Evolutionary conservation across 2,329 filamentous ascomycete species (phyloP).

Genomic region (Ciborinia camelliae): DNA sequence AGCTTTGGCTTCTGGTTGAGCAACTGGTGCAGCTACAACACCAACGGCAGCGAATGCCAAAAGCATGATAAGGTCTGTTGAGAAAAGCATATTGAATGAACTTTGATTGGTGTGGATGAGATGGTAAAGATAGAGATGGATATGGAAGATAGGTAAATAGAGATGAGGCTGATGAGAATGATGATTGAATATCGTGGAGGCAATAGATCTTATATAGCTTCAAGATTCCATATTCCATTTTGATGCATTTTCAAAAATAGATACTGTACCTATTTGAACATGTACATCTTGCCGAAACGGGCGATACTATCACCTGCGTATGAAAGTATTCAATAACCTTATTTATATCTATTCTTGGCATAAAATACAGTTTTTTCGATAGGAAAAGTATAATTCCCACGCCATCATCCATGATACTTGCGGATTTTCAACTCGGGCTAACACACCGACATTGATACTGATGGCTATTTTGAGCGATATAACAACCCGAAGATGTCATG

Average conservation of each 20-base stretch:
- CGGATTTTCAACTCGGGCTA: neutral
- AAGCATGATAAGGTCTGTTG: slow-evolving; percentile 15
- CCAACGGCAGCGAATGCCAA: slow-evolving; percentile 15
- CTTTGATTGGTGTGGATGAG: neutral
- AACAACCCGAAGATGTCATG: slow-evolving; percentile 2
- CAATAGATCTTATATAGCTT: slow-evolving; percentile 10
- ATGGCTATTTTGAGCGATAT: neutral
- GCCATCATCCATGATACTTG: slow-evolving; percentile 3
- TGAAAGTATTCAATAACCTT: neutral
- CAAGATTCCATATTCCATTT: neutral
- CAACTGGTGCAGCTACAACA: slow-evolving; percentile 9
- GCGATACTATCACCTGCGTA: neutral
- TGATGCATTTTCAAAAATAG: neutral
- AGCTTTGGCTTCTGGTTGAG: slow-evolving; percentile 12
- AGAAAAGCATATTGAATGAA: slow-evolving; percentile 19
- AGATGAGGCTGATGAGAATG: slow-evolving; percentile 1
- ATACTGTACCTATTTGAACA: neutral
- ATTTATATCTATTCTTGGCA: slow-evolving; percentile 5
- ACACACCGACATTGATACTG: neutral
- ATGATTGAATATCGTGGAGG: neutral
- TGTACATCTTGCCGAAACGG: neutral
- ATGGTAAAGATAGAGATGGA: neutral
- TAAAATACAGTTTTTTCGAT: neutral
- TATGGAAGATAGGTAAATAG: neutral
- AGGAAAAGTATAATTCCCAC: neutral